A percentile compares a stretch with the other conserved stretches of the same genome.
Evolutionary conservation across 768 basidiomycete species (phyloP).

Genomic region (Cyclocybe cylindracea): DNA sequence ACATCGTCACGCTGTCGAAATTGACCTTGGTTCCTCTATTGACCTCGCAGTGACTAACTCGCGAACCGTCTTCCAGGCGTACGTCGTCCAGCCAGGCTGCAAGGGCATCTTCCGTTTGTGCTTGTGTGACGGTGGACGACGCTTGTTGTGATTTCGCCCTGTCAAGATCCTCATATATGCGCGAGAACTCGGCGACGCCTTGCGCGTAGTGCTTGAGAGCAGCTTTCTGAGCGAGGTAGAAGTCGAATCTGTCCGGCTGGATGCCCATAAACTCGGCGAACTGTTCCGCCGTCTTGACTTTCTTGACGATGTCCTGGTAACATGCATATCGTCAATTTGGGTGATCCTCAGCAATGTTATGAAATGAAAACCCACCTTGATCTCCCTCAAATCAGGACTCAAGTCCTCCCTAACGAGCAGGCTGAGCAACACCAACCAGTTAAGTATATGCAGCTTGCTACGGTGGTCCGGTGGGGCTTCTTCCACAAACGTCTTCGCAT

Average conservation of each 20-base stretch:
- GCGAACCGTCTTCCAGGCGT: slow-evolving; percentile 32
- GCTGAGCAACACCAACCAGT: slow-evolving; percentile 58
- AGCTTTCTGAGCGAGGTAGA: slow-evolving; percentile 50
- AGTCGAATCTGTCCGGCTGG: slow-evolving; percentile 47
- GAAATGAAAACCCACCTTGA: slow-evolving; percentile 37
- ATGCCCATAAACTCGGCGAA: slow-evolving; percentile 45
- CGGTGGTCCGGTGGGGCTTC: too few species aligned
- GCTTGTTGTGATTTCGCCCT: slow-evolving; percentile 21
- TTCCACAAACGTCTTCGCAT: too few species aligned
- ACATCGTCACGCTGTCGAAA: slow-evolving; percentile 48
- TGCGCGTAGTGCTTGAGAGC: slow-evolving; percentile 43
- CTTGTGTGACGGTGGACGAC: slow-evolving; percentile 24
- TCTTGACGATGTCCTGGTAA: slow-evolving; percentile 32
- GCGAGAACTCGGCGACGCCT: slow-evolving; percentile 48
- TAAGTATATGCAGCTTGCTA: too few species aligned
- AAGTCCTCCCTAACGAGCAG: slow-evolving; percentile 51
- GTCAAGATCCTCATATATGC: slow-evolving; percentile 35
- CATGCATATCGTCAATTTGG: neutral
- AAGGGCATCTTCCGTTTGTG: slow-evolving; percentile 53
- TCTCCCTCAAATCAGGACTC: slow-evolving; percentile 45
- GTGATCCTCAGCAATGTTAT: neutral
- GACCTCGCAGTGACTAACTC: slow-evolving; percentile 31
- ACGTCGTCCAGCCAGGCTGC: slow-evolving; percentile 55
- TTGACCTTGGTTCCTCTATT: slow-evolving; percentile 35
- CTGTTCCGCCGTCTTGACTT: slow-evolving; percentile 51